Base-by-base conservation (phyloP, 805 yeast genomes). In the Kodamaea kakaduensis region DNA sequence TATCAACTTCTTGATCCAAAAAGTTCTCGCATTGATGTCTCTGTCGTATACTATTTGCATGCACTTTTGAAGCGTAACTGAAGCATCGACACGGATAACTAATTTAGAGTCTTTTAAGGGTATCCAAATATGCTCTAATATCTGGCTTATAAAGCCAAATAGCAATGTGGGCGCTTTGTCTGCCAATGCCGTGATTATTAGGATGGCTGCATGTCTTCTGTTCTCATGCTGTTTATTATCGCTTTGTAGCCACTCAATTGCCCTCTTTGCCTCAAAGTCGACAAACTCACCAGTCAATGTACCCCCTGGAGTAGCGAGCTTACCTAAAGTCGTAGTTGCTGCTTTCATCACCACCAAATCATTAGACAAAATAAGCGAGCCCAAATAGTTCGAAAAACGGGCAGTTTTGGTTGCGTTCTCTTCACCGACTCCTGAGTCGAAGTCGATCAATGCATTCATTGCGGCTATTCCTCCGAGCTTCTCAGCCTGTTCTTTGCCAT, bases 381-480 rank as follows among this genome's bases (percentile, higher is more conserved):
- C 71, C 42, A 90, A 65, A 52, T 90, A 90, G 47, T 86, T 90
- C n/a, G 95, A 90, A 53, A 85, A 78, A 40, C 97, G 69, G 5
- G 96, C 86, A 2, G 94, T 84, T 58, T 85, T 89, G 38, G 86
- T 85, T 15, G 94, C 86, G 43, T 81, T 75, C 48, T 88, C 96
- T 47, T 84, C 90, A 13, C 73, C 73, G 3, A 71, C 59, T 13
- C 86, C 87, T 7, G 85, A 79, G 44, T 87, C 89, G 50, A 85
- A 79, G 39, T 84, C 93, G 35, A 90, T 84, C 41, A 90, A 71
- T 2, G 93, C 79, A 57, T 86, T 93, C 38, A 90, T 83, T 9
- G 97, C 97, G 15, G 87, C 75, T 20, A 90, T 81, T 27, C 96
- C 97, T 13, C 97, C 97, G 23, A 89, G 69, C 43, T 85, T 80